Evolutionary conservation across 768 basidiomycete genomes (phyloP).

Genomic region (Phanerochaete carnosa): DNA sequence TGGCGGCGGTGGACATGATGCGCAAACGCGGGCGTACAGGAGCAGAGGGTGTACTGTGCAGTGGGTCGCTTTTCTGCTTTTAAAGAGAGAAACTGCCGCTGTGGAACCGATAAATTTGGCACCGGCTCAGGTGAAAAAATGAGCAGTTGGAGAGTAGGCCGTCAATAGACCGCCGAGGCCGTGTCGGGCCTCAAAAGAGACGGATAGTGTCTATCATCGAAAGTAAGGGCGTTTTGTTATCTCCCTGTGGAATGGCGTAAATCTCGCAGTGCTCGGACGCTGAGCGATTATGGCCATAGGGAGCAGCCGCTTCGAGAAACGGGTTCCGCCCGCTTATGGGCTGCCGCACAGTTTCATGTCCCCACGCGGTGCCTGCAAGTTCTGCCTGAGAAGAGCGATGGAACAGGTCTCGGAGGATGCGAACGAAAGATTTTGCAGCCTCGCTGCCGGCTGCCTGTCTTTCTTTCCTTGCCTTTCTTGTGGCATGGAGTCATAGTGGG

Average conservation of each 20-base stretch:
- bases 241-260: conserved; percentile 8
- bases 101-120: neutral
- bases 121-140: neutral
- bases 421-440: neutral
- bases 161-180: conserved; percentile 4
- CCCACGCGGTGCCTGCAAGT: neutral
- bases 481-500: neutral
- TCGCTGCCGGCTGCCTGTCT: neutral
- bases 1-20: neutral
- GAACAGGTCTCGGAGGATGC: neutral
- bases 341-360: neutral
- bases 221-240: neutral
- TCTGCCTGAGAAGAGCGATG: neutral
- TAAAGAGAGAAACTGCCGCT: neutral
- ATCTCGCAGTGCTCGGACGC: conserved; percentile 3
- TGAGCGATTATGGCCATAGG: conserved; percentile 13
- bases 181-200: neutral
- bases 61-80: neutral
- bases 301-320: neutral
- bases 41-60: neutral
- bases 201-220: neutral
- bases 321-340: neutral
- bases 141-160: neutral
- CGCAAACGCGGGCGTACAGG: neutral
- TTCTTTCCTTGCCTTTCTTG: neutral